Evolutionary conservation across 805 yeast genomes (phyloP), one percentile per base, ranked within the genome.

Genomic region (Citeromyces nyonsensis): DNA sequence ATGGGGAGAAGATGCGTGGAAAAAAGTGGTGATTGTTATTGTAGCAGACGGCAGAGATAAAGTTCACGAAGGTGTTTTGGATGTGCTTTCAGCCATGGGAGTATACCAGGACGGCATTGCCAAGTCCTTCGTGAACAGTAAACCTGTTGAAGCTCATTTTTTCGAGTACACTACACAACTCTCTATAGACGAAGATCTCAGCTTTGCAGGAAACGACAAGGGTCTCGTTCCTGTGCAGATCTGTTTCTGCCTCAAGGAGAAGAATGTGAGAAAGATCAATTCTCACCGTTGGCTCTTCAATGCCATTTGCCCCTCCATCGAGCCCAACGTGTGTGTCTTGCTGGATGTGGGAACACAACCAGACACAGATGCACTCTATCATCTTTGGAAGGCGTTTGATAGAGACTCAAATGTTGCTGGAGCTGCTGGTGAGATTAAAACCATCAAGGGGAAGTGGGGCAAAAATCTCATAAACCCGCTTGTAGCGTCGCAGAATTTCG

Each of bases 1-100:
- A 11, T 91, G 99, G 99, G 97, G 98, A 4, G 74, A 76, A 42
- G 93, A 86, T 37, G 80, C 94, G 15, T 91, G 99, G 99, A 85
- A 91, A 49, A 91, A 88, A 54, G 77, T 91, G 13, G 95, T 88
- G 34, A 95, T 91, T 10, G 63, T 82, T 35, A 77, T 91, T 44
- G 81, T 91, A 14, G 73, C 95, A 31, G 99, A 91, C 57, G 99
- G 99, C 44, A 74, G 99, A 56, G 72, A 79, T 36, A 88, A 88
- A 47, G 77, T 91, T 30, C 66, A 73, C 44, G 81, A 81, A 15
- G 80, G 94, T 11, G 88, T 86, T 2, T 57, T 91, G 29, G 95
- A 88, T 52, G 69, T 82, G 30, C 62, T 91, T 37, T 85, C 95
- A 1, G 95, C 96, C 0, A 74, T 93, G 57, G 99, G 99, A 44